A percentile compares a stretch with the other conserved stretches of the same genome.
Evolutionary conservation across 2,329 filamentous ascomycete genomes (phyloP).

Genomic region (Fusarium succisae): DNA sequence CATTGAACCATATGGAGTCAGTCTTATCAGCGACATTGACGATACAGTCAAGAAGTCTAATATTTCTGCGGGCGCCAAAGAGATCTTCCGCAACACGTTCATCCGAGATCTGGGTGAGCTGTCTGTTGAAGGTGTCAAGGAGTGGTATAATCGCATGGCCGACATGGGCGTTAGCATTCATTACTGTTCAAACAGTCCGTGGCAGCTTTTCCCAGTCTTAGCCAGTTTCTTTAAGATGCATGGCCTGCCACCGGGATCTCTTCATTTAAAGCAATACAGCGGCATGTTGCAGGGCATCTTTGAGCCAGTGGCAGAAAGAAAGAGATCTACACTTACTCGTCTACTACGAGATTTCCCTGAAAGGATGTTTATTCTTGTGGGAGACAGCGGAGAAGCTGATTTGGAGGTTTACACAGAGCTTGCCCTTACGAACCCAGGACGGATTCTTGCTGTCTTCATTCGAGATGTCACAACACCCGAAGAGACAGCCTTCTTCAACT

Average conservation of each 20-base stretch:
- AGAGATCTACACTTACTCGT: conserved; percentile 86
- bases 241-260: conserved; percentile 84
- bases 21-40: conserved; percentile 96
- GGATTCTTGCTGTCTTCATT: conserved; percentile 90
- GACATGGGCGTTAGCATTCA: conserved; percentile 87
- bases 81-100: conserved; percentile 97
- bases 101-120: conserved; percentile 84
- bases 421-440: conserved; percentile 82
- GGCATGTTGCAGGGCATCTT: conserved; percentile 99
- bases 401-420: conserved; percentile 96
- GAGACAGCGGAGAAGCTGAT: conserved; percentile 96
- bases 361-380: conserved; percentile 88
- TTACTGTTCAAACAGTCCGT: conserved; percentile 99
- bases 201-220: conserved; percentile 94
- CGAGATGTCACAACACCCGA: conserved; percentile 90
- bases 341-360: conserved; percentile 91
- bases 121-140: conserved; percentile 84
- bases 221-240: conserved; percentile 84
- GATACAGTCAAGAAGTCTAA: conserved; percentile 97
- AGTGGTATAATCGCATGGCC: conserved; percentile 86
- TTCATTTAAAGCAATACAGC: conserved; percentile 95
- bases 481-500: conserved; percentile 79
- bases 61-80: conserved; percentile 84
- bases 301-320: conserved; percentile 94
- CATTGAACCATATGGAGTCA: conserved; percentile 82